Evolutionary conservation across 305 asterid species (phyloP), one percentile per base, ranked within the genome.

Genomic region (Fraxinus greggii): DNA sequence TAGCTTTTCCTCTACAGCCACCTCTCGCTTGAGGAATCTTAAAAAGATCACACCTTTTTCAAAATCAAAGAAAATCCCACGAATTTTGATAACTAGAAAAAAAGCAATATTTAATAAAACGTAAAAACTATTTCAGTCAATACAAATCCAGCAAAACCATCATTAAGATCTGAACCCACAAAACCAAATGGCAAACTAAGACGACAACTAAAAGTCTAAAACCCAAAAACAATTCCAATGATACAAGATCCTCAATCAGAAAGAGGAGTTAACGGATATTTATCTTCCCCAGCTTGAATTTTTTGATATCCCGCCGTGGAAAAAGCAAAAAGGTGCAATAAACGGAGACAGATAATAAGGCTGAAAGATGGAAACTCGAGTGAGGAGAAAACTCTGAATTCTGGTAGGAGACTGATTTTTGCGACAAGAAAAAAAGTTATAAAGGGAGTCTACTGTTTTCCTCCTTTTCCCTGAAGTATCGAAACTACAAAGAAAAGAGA

Each of bases 1-100:
- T 92, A 90, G 86, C 82, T 79, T 90, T 88, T 75, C 77, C 77
- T 88, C 87, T 70, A 84, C 81, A 87, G 69, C 90, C 89, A 83
- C 87, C 92, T 83, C 90, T 86, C 86, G 73, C 89, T 89, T 72
- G 84, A 91, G 84, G 98, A 91, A 92, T 94, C 97, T 90, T n/a
- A 80, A 87, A 90, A 93, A 88, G 89, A 81, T 86, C 19, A 86
- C 76, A 84, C 32, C 85, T 88, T 85, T 82, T 72, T 56, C 83
- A 87, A 86, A 88, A 86, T 87, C 83, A 84, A 87, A 79, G 81
- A 85, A 84, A 86, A 88, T 83, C 85, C 56, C 80, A 35, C 84
- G 79, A 80, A 51, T 84, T 85, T 80, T 26, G 76, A 23, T 54
- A 56, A 45, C 75, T 24, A 61, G 54, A 28, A 70, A 72, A 51